Evolutionary conservation across 768 basidiomycete species (phyloP).

Genomic region (Hygrocybe punicea): DNA sequence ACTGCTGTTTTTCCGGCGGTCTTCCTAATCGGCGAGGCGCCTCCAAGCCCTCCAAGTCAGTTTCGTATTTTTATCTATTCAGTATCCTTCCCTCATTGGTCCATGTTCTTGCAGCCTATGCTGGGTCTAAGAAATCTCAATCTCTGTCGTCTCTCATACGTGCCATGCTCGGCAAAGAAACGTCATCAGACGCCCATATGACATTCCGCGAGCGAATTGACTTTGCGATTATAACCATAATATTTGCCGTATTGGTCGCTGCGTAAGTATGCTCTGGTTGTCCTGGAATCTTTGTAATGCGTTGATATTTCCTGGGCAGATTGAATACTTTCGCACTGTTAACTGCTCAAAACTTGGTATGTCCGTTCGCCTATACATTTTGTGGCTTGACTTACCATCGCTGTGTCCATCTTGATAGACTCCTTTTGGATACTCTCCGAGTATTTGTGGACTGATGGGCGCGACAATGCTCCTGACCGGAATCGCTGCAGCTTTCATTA

Average conservation of each 20-base stretch:
- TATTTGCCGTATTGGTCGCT: slow-evolving; percentile 66
- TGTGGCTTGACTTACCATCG: not conserved
- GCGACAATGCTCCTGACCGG: slow-evolving; percentile 65
- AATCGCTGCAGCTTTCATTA: slow-evolving; percentile 60
- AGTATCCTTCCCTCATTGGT: slow-evolving; percentile 8
- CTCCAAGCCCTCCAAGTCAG: slow-evolving; percentile 79
- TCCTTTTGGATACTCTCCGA: slow-evolving; percentile 68
- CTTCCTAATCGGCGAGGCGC: slow-evolving; percentile 56
- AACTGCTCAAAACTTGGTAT: slow-evolving; percentile 64
- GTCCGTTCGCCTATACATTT: slow-evolving; percentile 28
- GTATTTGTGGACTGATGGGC: slow-evolving; percentile 67
- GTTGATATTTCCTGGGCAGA: slow-evolving; percentile 30
- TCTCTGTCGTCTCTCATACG: slow-evolving; percentile 52
- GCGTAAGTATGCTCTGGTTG: slow-evolving; percentile 43
- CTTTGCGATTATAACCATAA: slow-evolving; percentile 53
- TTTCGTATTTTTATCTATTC: not conserved
- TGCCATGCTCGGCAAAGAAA: slow-evolving; percentile 48
- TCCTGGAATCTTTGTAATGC: not conserved
- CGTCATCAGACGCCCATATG: slow-evolving; percentile 53
- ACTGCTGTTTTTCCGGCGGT: slow-evolving; percentile 58
- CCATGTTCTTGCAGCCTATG: slow-evolving; percentile 46
- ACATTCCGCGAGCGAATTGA: slow-evolving; percentile 63
- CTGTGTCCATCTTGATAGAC: slow-evolving; percentile 36
- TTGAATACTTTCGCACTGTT: slow-evolving; percentile 63
- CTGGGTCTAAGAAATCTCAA: slow-evolving; percentile 59